Percentiles rank a stretch among this genome's conserved stretches.
Conservation (phyloP, 768 basidiomycete species). For the button mushroom (Agaricus bisporus) region DNA sequence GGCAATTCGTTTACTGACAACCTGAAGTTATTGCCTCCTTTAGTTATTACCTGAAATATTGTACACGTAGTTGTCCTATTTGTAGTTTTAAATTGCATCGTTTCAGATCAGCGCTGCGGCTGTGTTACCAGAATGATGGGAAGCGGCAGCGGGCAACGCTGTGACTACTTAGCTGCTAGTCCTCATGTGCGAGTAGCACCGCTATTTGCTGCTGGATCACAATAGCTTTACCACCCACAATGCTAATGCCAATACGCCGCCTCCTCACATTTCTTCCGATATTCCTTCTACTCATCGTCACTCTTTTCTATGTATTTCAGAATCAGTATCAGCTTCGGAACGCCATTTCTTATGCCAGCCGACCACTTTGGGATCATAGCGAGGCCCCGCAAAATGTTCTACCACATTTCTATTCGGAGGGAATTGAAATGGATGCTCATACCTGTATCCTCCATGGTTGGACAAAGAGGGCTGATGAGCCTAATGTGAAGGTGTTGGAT, state of each 20-base stretch:
- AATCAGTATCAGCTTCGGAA: slow-evolving; percentile 48
- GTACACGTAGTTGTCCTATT: neutral
- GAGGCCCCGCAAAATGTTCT: slow-evolving; percentile 42
- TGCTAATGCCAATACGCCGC: slow-evolving; percentile 21
- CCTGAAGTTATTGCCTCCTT: slow-evolving; percentile 23
- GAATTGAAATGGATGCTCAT: slow-evolving; percentile 34
- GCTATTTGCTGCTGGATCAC: slow-evolving; percentile 13
- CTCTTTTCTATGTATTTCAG: slow-evolving; percentile 29
- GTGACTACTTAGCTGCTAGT: neutral
- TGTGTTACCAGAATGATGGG: neutral
- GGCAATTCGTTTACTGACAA: slow-evolving; percentile 18
- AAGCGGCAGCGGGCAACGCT: neutral
- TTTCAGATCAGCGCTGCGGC: neutral
- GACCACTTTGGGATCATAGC: slow-evolving; percentile 54
- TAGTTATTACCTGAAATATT: slow-evolving; percentile 22
- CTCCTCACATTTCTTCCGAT: slow-evolving; percentile 26
- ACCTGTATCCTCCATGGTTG: slow-evolving; percentile 52
- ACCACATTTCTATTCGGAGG: slow-evolving; percentile 52
- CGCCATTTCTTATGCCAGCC: slow-evolving; percentile 47
- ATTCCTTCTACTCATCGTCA: slow-evolving; percentile 22
- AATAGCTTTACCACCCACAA: neutral
- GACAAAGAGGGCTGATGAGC: slow-evolving; percentile 27
- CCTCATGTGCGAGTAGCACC: slow-evolving; percentile 3
- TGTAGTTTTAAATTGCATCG: too few species aligned
- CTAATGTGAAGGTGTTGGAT: slow-evolving; percentile 42